Conservation (phyloP, 1,284 basidiomycete species). For the Termitomyces sp. region DNA sequence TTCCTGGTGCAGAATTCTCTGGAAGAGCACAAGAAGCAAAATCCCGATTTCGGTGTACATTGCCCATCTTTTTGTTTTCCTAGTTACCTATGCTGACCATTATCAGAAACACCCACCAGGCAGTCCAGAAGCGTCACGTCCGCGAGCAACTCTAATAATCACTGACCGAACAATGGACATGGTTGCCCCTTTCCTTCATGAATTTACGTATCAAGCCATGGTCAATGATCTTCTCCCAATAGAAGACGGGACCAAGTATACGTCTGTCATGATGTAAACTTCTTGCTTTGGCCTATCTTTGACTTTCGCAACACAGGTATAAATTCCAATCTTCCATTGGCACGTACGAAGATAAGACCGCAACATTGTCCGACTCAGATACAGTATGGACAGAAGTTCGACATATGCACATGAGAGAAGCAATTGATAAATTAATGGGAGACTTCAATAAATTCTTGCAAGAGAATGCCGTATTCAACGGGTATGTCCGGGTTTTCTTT, state of each 20-base stretch:
- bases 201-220: constrained; percentile 99
- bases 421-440: constrained; percentile 92
- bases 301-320: constrained; percentile 47
- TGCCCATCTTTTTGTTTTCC: background rate
- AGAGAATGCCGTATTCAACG: constrained; percentile 89
- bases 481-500: constrained; percentile 41
- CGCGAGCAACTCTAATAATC: constrained; percentile 83
- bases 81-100: background rate
- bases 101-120: constrained; percentile 46
- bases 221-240: constrained; percentile 90
- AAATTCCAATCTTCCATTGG: constrained; percentile 85
- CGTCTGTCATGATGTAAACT: constrained; percentile 43
- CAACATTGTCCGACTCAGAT: constrained; percentile 81
- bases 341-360: constrained; percentile 82
- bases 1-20: constrained; percentile 76
- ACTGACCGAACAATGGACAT: constrained; percentile 96
- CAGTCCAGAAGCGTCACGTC: constrained; percentile 55
- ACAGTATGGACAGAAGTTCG: constrained; percentile 88
- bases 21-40: constrained; percentile 81
- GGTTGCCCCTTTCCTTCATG: constrained; percentile 87
- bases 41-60: constrained; percentile 80
- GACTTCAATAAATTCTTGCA: constrained; percentile 93
- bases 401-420: constrained; percentile 98
- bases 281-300: constrained; percentile 1
- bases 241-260: constrained; percentile 81